Evolutionary conservation across 2,329 filamentous ascomycete genomes (phyloP), one percentile per base, ranked within the genome.

Genomic region (Colletotrichum navitas): DNA sequence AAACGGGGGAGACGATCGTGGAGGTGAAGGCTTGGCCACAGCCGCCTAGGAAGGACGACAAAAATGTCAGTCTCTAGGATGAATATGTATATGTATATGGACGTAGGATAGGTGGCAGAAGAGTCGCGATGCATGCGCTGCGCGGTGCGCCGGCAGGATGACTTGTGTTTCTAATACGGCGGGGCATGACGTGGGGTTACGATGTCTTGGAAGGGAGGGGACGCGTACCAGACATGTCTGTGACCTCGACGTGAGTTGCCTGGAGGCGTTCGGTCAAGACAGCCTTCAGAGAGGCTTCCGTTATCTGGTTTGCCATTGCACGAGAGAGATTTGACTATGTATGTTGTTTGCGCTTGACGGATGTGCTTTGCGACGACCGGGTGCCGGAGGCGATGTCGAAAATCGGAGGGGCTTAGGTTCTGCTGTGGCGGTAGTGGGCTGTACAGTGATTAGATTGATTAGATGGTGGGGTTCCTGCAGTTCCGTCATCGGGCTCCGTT

Each of bases 181-280:
- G 62, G 62, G 66, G 72, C 43, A 69, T 49, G 68, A 63, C 60
- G 66, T 74, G 49, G 68, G 63, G 52, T 36, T 32, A n/a, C 34
- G 41, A 29, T 41, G 58, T 16, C 56, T 56, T 29, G 52, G 36
- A 14, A 32, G 47, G 55, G 54, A 41, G 51, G 16, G 26, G 61
- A 18, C 34, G 80, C 85, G 71, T 88, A 97, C 95, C 95, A 74
- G 94, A 97, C 86, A 97, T 90, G 83, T 98, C 95, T 74, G 93
- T 92, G 76, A 98, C 94, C 77, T 96, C 91, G 74, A 97, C 94
- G 83, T 97, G 89, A 36, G 87, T 86, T 29, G 94, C 94, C 68
- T 90, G 87, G 66, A 98, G 86, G 74, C 91, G 90, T 76, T 92
- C 85, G 47, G 86, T 87, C 76, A 98, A 87, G 71, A 92, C 93